Conservation (phyloP, 2,329 filamentous ascomycete genomes). For the Zasmidium citrigriseum region DNA sequence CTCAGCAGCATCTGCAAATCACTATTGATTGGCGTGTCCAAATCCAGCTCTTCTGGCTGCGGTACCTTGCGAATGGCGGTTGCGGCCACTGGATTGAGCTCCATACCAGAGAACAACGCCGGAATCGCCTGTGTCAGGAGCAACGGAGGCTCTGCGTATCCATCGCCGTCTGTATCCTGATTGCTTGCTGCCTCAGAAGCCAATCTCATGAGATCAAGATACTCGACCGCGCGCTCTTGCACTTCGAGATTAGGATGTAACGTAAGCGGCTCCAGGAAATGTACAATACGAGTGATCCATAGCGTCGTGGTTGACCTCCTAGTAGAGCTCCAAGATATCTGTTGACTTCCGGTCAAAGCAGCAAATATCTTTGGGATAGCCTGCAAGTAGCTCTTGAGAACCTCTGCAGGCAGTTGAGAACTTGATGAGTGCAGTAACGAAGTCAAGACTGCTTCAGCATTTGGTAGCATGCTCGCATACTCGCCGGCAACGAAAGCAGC, state of each 20-base stretch:
- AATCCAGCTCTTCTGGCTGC: conserved; percentile 70
- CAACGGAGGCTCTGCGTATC: conserved; percentile 75
- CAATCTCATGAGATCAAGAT: conserved; percentile 83
- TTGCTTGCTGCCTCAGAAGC: conserved; percentile 77
- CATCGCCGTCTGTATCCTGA: conserved; percentile 65
- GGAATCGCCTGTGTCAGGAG: conserved; percentile 90
- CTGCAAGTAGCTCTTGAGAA: conserved; percentile 79
- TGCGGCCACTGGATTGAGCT: conserved; percentile 85
- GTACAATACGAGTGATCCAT: conserved; percentile 76
- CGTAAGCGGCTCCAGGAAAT: conserved; percentile 76
- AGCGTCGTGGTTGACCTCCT: conserved; percentile 74
- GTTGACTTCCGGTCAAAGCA: conserved; percentile 65
- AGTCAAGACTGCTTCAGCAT: conserved; percentile 71
- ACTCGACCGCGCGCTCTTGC: conserved; percentile 91
- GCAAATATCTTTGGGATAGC: conserved; percentile 84
- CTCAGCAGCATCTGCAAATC: conserved; percentile 68
- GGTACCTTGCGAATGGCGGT: conserved; percentile 87
- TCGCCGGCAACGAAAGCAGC: conserved; percentile 87
- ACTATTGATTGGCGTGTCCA: conserved; percentile 79
- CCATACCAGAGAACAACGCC: conserved; percentile 79
- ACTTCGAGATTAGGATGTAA: conserved; percentile 88
- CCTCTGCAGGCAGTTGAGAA: conserved; percentile 60
- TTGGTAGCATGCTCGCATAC: conserved; percentile 71
- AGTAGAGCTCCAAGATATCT: conserved; percentile 68
- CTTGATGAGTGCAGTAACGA: conserved; percentile 70